Percentiles rank a stretch among this genome's conserved stretches.
These are phyloP conservation scores for Blastobotrys arbuscula DNA, from an alignment of 1,139 yeast species.

Conservation along the genomic window DNA sequence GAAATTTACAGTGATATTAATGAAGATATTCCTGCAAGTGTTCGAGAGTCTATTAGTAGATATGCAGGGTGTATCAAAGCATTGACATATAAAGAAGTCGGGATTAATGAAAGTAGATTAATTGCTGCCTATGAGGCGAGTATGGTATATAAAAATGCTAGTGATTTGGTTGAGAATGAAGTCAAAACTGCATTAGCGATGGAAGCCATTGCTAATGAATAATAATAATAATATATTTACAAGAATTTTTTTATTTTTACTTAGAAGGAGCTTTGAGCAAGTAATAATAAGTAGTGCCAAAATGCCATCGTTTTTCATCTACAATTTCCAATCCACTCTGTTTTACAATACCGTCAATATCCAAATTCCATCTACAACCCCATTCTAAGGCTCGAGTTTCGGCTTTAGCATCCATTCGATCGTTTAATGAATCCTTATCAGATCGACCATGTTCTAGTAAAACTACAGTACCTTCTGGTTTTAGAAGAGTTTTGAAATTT, in stretches of 20 bases:
- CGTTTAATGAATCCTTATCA: constrained; percentile 68
- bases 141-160: constrained; percentile 67
- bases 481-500: constrained; percentile 64
- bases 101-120: constrained; percentile 77
- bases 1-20: constrained; percentile 91
- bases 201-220: constrained; percentile 51
- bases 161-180: constrained; percentile 68
- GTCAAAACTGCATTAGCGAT: constrained; percentile 68
- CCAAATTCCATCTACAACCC: constrained; percentile 98
- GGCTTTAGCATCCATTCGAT: constrained; percentile 76
- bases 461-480: constrained; percentile 88
- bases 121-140: constrained; percentile 86
- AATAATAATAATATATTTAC: too few relatives aligned
- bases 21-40: constrained; percentile 57
- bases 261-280: constrained; percentile 21
- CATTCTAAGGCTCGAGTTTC: constrained; percentile 79
- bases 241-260: too few relatives aligned
- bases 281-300: constrained; percentile 70
- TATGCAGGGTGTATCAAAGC: constrained; percentile 82
- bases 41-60: constrained; percentile 72
- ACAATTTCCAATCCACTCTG: constrained; percentile 81
- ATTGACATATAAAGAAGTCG: constrained; percentile 73
- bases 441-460: constrained; percentile 92
- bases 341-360: constrained; percentile 79
- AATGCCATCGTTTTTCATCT: constrained; percentile 70